phyloP scores from a whole-genome alignment of 2,329 filamentous ascomycete genomes.

The Diaporthe humulicola region DNA sequence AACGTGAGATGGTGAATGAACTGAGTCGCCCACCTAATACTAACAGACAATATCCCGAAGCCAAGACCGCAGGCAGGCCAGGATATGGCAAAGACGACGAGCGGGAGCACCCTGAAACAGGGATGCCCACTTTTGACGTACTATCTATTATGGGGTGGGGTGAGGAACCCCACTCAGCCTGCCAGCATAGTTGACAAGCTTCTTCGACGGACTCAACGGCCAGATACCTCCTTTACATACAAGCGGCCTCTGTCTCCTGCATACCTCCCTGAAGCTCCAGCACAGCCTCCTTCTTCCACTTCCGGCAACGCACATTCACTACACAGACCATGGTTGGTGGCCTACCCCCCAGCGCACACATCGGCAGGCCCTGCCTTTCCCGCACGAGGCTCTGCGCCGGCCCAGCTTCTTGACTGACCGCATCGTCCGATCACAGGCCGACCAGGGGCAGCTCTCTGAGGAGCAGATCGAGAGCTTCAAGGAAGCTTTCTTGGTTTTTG shows the following conservation, averaged over 20 bases:
- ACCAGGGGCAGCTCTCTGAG: conserved; percentile 26
- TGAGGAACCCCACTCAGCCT: conserved; percentile 26
- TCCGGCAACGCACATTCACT: conserved; percentile 1
- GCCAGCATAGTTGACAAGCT: conserved; percentile 29
- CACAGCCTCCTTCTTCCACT: conserved; percentile 26
- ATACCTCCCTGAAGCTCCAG: conserved; percentile 29
- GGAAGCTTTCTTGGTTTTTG: conserved; percentile 31
- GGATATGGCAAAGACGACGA: background rate
- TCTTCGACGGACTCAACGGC: conserved; percentile 25
- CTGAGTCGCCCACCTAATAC: background rate
- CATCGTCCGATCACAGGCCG: conserved; percentile 22
- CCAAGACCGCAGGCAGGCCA: background rate
- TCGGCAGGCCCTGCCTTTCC: background rate
- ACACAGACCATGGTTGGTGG: conserved; percentile 24
- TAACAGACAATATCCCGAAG: conserved; percentile 15
- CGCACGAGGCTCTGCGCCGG: conserved; percentile 10
- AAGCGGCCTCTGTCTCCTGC: conserved; percentile 9
- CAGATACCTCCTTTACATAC: conserved; percentile 21
- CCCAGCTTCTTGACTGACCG: conserved; percentile 24
- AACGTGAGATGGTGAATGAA: background rate
- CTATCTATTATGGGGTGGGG: conserved; percentile 23
- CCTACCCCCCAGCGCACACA: background rate
- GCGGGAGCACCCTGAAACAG: conserved; percentile 27
- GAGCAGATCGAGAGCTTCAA: conserved; percentile 32
- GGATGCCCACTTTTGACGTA: conserved; percentile 31